Evolutionary conservation across 2,329 filamentous ascomycete genomes (phyloP), one percentile per base, ranked within the genome.

Genomic region (Aureobasidium sp.): DNA sequence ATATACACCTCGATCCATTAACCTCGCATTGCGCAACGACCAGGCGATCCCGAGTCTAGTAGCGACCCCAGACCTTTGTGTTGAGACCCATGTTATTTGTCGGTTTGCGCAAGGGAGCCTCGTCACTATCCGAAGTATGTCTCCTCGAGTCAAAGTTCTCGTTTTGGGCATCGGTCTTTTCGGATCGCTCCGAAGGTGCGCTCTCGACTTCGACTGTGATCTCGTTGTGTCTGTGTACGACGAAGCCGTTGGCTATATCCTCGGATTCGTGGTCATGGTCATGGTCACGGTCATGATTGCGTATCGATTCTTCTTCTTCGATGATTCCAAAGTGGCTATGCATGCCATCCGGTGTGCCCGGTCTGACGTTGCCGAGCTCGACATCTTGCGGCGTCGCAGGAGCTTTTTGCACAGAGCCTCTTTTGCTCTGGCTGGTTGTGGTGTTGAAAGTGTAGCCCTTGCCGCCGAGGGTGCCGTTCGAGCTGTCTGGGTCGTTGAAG

Each of bases 201-300:
- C 55, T 60, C 37, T 60, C 57, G 37, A 50, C 45, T 45, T 60
- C 57, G 4, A 60, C 31, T 5, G 35, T 50, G 11, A 60, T 37
- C 19, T 60, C 57, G 19, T 60, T 46, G 19, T 51, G 57, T 43
- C 57, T 60, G 46, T 60, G 57, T 3, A 60, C 57, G 13, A 60
- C 46, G 15, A 60, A 60, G 7, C 57, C 57, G 1, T 29, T 23
- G 4, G 17, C 33, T 11, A 35, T 51, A n/a, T 45, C 42, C 15
- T 38, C 35, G 13, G 17, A n/a, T 13, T 57, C 54, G 8, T 33
- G 25, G 10, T n/a, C n/a, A n/a, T n/a, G n/a, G n/a, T n/a, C n/a
- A n/a, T n/a, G n/a, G 9, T 51, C 31, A n/a, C 23, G 27, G 27
- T 49, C n/a, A 29, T 46, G 21, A 29, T 54, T n/a, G 23, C 23